A percentile compares a stretch with the other conserved stretches of the same genome.
Evolutionary conservation across 352 stramenopile species (phyloP).

Genomic region (Phytophthora sp.): DNA sequence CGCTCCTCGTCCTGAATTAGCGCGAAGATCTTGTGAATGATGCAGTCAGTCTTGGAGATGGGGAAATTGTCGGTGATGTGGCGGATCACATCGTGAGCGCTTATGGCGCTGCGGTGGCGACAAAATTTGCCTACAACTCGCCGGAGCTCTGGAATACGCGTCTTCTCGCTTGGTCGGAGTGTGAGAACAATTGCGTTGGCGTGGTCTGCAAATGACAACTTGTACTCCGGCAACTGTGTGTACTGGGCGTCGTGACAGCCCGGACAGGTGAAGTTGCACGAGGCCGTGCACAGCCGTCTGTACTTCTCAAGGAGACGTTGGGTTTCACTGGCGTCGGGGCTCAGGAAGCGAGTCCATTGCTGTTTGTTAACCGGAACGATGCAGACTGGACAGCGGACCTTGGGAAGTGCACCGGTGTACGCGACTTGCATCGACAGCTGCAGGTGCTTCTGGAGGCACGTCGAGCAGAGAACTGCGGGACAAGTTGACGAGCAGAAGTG

Average conservation of each 20-base stretch:
- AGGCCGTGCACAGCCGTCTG: slow-evolving; percentile 9
- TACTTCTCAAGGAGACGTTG: slow-evolving; percentile 14
- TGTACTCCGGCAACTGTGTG: slow-evolving; percentile 27
- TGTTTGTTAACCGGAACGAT: slow-evolving; percentile 35
- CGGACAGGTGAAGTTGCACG: slow-evolving; percentile 35
- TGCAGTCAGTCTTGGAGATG: slow-evolving; percentile 7
- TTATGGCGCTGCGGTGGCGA: slow-evolving; percentile 11
- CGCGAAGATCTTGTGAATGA: slow-evolving; percentile 29
- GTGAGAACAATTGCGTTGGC: slow-evolving; percentile 9
- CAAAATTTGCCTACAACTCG: slow-evolving; percentile 21
- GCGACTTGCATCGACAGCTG: slow-evolving; percentile 26
- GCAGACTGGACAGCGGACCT: slow-evolving; percentile 51
- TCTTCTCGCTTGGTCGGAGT: slow-evolving; percentile 9
- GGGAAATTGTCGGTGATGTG: slow-evolving; percentile 17
- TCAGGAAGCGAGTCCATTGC: slow-evolving; percentile 19
- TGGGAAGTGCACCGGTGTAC: slow-evolving; percentile 48
- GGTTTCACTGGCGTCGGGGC: not conserved
- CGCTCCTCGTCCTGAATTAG: slow-evolving; percentile 48
- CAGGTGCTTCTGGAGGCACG: slow-evolving; percentile 38
- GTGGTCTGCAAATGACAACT: not conserved
- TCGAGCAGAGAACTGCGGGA: slow-evolving; percentile 33
- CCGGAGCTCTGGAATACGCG: slow-evolving; percentile 18
- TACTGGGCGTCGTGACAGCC: slow-evolving; percentile 38
- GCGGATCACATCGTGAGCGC: slow-evolving; percentile 21
- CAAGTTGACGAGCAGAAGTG: slow-evolving; percentile 40